Percentiles rank a stretch among this genome's conserved stretches.
phyloP scores from a whole-genome alignment of 1,139 yeast species.

The Candida dubliniensis region DNA sequence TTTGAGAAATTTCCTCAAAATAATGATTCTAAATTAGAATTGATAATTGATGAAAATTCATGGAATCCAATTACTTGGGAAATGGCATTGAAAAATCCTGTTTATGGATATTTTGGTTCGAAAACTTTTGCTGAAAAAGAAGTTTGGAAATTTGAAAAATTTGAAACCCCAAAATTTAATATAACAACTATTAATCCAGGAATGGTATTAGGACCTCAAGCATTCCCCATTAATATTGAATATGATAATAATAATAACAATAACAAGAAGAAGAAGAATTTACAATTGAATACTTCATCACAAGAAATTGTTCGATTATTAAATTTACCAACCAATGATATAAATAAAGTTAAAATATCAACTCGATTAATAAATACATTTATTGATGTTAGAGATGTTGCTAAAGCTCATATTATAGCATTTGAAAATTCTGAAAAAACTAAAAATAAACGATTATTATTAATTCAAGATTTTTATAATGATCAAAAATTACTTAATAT shows the following conservation, averaged over 20 bases:
- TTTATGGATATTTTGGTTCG: slow-evolving; percentile 30
- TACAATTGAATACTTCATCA: slow-evolving; percentile 28
- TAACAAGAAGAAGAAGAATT: no score
- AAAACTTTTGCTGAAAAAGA: slow-evolving; percentile 37
- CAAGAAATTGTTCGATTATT: slow-evolving; percentile 28
- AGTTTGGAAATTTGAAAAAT: slow-evolving; percentile 51
- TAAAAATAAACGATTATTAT: slow-evolving; percentile 28
- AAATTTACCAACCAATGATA: slow-evolving; percentile 17
- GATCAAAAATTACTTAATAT: slow-evolving; percentile 23
- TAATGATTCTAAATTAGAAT: slow-evolving; percentile 12
- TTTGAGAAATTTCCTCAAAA: slow-evolving; percentile 11
- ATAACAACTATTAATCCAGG: slow-evolving; percentile 31
- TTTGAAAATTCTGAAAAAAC: slow-evolving; percentile 26
- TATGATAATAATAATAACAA: no score
- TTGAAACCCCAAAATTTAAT: slow-evolving; percentile 26
- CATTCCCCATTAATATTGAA: slow-evolving; percentile 25
- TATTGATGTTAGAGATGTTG: slow-evolving; percentile 56
- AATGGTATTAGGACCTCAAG: slow-evolving; percentile 46
- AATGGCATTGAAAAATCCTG: slow-evolving; percentile 21
- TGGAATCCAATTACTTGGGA: slow-evolving; percentile 42
- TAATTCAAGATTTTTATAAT: slow-evolving; percentile 27
- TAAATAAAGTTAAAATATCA: slow-evolving; percentile 14
- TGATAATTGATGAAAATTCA: slow-evolving; percentile 25
- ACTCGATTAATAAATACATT: slow-evolving; percentile 16
- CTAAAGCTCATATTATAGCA: slow-evolving; percentile 50